phyloP scores from a whole-genome alignment of 306 rosid species.

The Clitoria ternatea region DNA sequence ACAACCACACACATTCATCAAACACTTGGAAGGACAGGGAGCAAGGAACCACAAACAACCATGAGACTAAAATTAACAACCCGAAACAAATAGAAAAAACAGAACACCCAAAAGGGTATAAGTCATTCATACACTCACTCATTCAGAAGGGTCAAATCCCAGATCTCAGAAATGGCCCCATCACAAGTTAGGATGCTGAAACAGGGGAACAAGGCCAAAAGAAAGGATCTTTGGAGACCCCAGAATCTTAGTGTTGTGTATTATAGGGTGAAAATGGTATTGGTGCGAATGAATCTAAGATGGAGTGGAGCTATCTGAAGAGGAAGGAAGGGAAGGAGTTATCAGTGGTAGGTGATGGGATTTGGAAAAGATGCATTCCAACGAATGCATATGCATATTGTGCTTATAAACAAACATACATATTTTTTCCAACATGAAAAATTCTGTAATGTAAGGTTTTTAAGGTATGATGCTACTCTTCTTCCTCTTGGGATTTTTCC shows the following conservation, averaged over 20 bases:
- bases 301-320: conserved; percentile 54
- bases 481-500: conserved; percentile 28
- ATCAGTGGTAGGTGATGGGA: conserved; percentile 72
- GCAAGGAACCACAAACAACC: background rate
- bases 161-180: conserved; percentile 56
- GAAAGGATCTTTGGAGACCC: conserved; percentile 45
- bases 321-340: conserved; percentile 57
- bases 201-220: conserved; percentile 19
- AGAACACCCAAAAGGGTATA: background rate
- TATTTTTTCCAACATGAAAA: conserved; percentile 16
- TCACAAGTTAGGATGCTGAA: conserved; percentile 23
- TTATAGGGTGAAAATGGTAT: no score
- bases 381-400: conserved; percentile 28
- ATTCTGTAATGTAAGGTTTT: conserved; percentile 7
- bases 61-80: conserved; percentile 14
- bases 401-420: conserved; percentile 20
- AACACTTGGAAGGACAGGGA: background rate
- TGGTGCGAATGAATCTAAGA: conserved; percentile 55
- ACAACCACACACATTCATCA: conserved; percentile 8
- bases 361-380: conserved; percentile 40
- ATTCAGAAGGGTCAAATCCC: conserved; percentile 39
- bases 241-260: conserved; percentile 28
- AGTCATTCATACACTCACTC: background rate
- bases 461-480: background rate
- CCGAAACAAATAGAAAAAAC: conserved; percentile 18